phyloP scores from a whole-genome alignment of 164 flowering plant species.

The Macadamia tetraphylla region DNA sequence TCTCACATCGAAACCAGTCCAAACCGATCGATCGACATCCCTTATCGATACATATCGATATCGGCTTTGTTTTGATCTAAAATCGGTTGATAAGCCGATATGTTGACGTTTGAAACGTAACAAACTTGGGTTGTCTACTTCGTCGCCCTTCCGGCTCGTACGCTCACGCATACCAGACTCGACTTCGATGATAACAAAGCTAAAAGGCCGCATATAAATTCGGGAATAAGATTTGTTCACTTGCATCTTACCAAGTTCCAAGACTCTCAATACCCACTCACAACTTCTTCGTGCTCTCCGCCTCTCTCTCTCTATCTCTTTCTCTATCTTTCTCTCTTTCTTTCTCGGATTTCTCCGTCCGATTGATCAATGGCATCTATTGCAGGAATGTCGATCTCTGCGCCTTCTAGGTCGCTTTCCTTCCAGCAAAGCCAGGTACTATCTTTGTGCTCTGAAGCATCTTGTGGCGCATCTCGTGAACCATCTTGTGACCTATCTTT shows the following conservation, averaged over 20 bases:
- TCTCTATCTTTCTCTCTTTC: conserved; percentile 11
- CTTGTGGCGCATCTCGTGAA: too few relatives aligned
- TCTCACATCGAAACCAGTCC: too few relatives aligned
- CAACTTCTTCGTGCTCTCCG: conserved; percentile 28
- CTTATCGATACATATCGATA: too few relatives aligned
- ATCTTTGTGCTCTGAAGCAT: background rate
- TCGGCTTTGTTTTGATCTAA: too few relatives aligned
- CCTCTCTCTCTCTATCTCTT: conserved; percentile 3
- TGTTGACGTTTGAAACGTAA: too few relatives aligned
- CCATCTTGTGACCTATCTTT: too few relatives aligned
- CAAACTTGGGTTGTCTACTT: too few relatives aligned
- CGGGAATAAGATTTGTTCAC: background rate
- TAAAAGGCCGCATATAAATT: background rate
- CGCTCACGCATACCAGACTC: too few relatives aligned
- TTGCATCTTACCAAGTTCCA: background rate
- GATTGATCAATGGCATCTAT: conserved; percentile 26
- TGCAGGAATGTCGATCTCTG: conserved; percentile 27
- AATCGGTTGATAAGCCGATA: too few relatives aligned
- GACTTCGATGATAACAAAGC: background rate
- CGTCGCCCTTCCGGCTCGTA: too few relatives aligned
- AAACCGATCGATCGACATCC: too few relatives aligned
- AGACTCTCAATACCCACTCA: conserved; percentile 2
- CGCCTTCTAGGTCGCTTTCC: conserved; percentile 10
- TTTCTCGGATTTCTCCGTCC: conserved; percentile 4
- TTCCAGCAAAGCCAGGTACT: conserved; percentile 12